phyloP scores from a whole-genome alignment of 164 flowering plant species.

The Chloranthus sessilifolius region DNA sequence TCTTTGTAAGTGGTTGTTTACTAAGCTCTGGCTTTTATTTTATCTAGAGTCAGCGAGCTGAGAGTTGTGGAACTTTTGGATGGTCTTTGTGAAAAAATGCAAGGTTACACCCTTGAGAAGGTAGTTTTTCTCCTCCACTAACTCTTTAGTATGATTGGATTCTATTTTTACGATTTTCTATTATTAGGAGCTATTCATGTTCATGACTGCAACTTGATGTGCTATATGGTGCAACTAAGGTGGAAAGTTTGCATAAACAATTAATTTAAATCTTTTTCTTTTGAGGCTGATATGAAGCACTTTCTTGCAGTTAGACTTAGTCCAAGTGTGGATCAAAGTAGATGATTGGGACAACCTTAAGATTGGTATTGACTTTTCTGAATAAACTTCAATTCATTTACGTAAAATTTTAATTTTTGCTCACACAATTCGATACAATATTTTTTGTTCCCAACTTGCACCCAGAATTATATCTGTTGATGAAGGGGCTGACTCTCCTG shows the following conservation, averaged over 20 bases:
- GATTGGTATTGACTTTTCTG: slow-evolving; percentile 33
- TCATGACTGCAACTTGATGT: neutral
- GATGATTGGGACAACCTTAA: slow-evolving; percentile 61
- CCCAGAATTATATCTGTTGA: neutral
- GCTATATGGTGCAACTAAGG: neutral
- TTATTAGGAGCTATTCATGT: neutral
- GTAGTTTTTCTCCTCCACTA: slow-evolving; percentile 22
- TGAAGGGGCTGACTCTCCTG: too few relatives aligned
- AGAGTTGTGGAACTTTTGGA: slow-evolving; percentile 90
- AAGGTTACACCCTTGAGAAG: slow-evolving; percentile 86
- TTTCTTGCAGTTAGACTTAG: slow-evolving; percentile 56
- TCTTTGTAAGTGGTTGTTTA: too few relatives aligned
- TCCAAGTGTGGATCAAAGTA: slow-evolving; percentile 65
- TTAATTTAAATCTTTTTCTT: neutral
- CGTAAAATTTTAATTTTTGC: neutral
- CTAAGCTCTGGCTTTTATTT: slow-evolving; percentile 8
- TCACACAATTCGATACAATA: neutral
- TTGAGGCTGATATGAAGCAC: neutral
- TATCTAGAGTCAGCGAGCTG: slow-evolving; percentile 77
- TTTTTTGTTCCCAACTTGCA: neutral
- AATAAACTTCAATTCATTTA: neutral
- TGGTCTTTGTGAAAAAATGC: slow-evolving; percentile 96
- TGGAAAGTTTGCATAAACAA: neutral
- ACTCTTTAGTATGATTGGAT: neutral
- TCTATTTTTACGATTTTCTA: neutral